phyloP scores from a whole-genome alignment of 148 eudicot species.

The Simmondsia chinensis region DNA sequence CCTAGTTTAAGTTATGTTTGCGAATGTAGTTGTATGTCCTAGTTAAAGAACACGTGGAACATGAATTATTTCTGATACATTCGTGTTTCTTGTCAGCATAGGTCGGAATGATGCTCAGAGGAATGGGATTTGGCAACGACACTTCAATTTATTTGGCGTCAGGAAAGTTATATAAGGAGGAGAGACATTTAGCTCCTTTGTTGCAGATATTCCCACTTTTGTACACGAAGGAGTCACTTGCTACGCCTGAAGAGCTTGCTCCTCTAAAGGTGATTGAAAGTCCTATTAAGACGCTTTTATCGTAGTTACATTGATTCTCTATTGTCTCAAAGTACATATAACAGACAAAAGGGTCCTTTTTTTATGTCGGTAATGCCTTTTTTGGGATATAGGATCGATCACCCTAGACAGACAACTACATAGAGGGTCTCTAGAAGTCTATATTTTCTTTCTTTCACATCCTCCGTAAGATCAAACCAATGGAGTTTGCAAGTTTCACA shows the following conservation, averaged over 20 bases:
- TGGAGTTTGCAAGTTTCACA: too few relatives aligned
- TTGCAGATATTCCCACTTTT: slow-evolving; percentile 79
- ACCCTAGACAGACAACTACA: too few relatives aligned
- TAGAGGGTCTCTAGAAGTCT: too few relatives aligned
- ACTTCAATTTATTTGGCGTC: slow-evolving; percentile 88
- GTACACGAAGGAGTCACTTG: slow-evolving; percentile 67
- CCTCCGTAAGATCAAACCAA: too few relatives aligned
- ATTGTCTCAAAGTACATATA: too few relatives aligned
- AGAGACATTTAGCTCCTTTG: slow-evolving; percentile 60
- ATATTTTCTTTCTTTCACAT: too few relatives aligned
- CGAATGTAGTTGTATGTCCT: too few relatives aligned
- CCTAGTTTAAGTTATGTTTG: too few relatives aligned
- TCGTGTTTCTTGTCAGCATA: slow-evolving; percentile 51
- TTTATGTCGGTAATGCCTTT: too few relatives aligned
- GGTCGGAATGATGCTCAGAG: slow-evolving; percentile 95
- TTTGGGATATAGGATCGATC: too few relatives aligned
- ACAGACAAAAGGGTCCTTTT: too few relatives aligned
- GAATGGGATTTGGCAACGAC: slow-evolving; percentile 74
- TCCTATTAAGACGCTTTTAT: neutral
- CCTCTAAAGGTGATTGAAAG: slow-evolving; percentile 36
- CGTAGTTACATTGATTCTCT: neutral
- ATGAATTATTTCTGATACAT: neutral
- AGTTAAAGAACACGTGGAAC: too few relatives aligned
- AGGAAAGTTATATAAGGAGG: slow-evolving; percentile 57
- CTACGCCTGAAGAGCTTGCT: slow-evolving; percentile 58